Base-by-base conservation (phyloP, 768 basidiomycete species). In the Chiua virens region DNA sequence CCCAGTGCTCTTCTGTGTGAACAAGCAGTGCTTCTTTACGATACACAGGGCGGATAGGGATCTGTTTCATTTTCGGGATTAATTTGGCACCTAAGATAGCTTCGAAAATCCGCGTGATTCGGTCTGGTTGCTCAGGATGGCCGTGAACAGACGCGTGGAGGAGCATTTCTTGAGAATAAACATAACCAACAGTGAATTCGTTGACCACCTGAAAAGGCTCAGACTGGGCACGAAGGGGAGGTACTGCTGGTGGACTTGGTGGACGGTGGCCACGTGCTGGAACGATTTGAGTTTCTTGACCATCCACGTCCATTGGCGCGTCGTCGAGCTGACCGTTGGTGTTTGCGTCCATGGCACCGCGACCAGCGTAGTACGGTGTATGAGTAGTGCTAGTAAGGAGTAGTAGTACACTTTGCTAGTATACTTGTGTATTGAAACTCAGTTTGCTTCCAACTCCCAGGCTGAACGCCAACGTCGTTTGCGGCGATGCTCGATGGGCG, bases 1-100 rank as follows among this genome's bases (percentile, higher is more conserved):
- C 82, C 94, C 95, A 98, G 56, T 92, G 89, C 44, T 88, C 89
- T 60, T 89, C 85, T 41, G 85, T 87, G 69, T 99, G 97, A 5
- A 98, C 93, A 21, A 98, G 82, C 50, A 92, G 70, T 13, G 85
- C 89, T 71, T 98, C 95, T 27, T 86, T 79, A 53, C 80, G 82
- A 38, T 78, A 75, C 13, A 89, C 92, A 43, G 82, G 77, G 45
- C 91, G 78, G 60, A 92, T 87, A 0, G 83, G 83, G 18, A 98
- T 71, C 60, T 79, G 79, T 62, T 85, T 82, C 91, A 96, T 96
- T 61, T 81, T 80, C 17, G 74, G 61, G 41, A 84, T 75, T 59
- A 89, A 73, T 23, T 81, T 81, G 36, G 77, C 77, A 35, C 71
- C 71, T n/a, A 77, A 72, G 32, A 98, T 75, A 10, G 79, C 75